Evolutionary conservation across 164 flowering plant genomes (phyloP).

Genomic region (Umbilicus rupestris): DNA sequence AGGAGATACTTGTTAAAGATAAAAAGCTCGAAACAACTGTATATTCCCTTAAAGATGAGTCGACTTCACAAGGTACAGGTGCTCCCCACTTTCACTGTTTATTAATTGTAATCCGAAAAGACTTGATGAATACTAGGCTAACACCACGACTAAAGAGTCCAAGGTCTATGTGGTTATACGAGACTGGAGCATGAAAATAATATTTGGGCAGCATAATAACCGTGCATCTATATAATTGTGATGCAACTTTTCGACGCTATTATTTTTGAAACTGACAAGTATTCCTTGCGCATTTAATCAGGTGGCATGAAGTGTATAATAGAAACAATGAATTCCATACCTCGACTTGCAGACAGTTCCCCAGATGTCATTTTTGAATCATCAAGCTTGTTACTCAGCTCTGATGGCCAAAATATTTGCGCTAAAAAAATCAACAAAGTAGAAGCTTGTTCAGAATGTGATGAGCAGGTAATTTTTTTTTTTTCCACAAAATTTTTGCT

Average conservation of each 20-base stretch:
- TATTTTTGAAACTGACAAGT: no score
- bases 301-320: no score
- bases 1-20: conserved; percentile 15
- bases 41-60: conserved; percentile 14
- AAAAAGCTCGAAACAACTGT: conserved; percentile 14
- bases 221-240: no score
- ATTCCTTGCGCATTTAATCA: conserved; percentile 36
- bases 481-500: no score
- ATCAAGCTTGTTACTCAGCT: conserved; percentile 10
- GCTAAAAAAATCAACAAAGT: conserved; percentile 17
- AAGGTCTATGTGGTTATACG: no score
- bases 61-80: conserved; percentile 33
- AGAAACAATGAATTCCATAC: conserved; percentile 16
- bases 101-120: no score
- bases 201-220: no score
- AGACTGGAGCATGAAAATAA: no score
- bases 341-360: conserved; percentile 16
- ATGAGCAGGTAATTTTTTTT: conserved; percentile 38
- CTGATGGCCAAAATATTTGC: conserved; percentile 18
- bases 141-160: no score
- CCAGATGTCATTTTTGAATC: conserved; percentile 19
- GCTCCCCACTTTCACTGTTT: conserved; percentile 7
- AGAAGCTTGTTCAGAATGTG: conserved; percentile 16
- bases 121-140: no score
- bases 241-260: no score